A percentile compares a stretch with the other conserved stretches of the same genome.
Conservation (phyloP, 2,329 filamentous ascomycete genomes). For the Penicillium sp. region DNA sequence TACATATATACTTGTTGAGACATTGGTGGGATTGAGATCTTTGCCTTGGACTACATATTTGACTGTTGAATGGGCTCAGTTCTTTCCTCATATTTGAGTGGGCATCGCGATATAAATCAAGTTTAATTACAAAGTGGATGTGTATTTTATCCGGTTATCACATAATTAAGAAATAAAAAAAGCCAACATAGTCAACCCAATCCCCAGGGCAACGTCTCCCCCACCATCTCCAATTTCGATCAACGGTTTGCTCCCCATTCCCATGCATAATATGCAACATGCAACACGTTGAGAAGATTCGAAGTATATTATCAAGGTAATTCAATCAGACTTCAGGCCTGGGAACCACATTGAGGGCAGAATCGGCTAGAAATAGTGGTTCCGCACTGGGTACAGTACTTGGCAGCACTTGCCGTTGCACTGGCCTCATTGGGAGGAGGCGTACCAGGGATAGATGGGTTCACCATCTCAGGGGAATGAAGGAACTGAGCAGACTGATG, state of each 20-base stretch:
- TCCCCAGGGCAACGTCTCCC: not conserved
- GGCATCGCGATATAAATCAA: no score
- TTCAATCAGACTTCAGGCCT: not conserved
- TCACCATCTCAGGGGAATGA: constrained; percentile 11
- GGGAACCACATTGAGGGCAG: constrained; percentile 17
- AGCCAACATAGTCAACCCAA: not conserved
- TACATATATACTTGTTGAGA: no score
- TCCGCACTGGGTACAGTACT: constrained; percentile 17
- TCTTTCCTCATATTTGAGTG: no score
- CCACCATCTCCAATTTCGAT: not conserved
- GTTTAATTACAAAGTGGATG: no score
- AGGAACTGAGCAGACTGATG: constrained; percentile 1
- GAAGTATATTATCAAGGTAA: no score
- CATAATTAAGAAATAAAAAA: not conserved
- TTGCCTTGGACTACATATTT: no score
- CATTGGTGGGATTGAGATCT: no score
- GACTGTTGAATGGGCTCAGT: no score
- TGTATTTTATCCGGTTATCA: not conserved
- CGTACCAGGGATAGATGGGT: constrained; percentile 5
- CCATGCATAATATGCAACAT: not conserved
- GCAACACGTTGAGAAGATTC: not conserved
- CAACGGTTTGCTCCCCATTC: not conserved
- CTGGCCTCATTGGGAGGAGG: constrained; percentile 15
- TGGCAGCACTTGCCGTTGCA: constrained; percentile 5
- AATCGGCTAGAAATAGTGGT: constrained; percentile 12